phyloP scores from a whole-genome alignment of 192 early-diverging fungal species.

The Kappamyces sp. region DNA sequence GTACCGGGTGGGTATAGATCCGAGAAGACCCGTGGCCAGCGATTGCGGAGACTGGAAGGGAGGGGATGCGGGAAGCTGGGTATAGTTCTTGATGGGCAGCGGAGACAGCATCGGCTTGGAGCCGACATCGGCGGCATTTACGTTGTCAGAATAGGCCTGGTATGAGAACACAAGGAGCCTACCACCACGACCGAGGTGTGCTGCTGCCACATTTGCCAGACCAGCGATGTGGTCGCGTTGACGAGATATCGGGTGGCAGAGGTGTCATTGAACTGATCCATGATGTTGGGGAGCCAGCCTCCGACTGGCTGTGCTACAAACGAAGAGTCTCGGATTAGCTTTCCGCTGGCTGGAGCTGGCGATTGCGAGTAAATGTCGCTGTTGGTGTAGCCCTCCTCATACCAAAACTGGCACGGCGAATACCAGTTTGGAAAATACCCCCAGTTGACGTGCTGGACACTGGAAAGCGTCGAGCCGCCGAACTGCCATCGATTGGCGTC shows the following conservation, averaged over 20 bases:
- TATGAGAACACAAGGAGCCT: no score
- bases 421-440: slow-evolving; percentile 3
- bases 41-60: slow-evolving; percentile 22
- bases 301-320: slow-evolving; percentile 34
- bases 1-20: slow-evolving; percentile 26
- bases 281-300: slow-evolving; percentile 35
- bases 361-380: background rate
- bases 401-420: slow-evolving; percentile 22
- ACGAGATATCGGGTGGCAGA: background rate
- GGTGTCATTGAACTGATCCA: background rate
- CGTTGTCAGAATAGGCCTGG: slow-evolving; percentile 23
- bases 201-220: slow-evolving; percentile 27
- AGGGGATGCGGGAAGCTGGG: background rate
- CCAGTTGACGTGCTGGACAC: slow-evolving; percentile 34
- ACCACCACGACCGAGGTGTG: slow-evolving; percentile 23
- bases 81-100: background rate
- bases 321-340: slow-evolving; percentile 22
- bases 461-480: slow-evolving; percentile 24
- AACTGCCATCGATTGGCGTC: slow-evolving; percentile 20
- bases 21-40: slow-evolving; percentile 12
- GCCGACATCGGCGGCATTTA: slow-evolving; percentile 21
- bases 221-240: slow-evolving; percentile 8
- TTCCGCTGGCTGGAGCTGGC: slow-evolving; percentile 2
- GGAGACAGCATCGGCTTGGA: slow-evolving; percentile 11
- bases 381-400: slow-evolving; percentile 23